A percentile compares a stretch with the other conserved stretches of the same genome.
Evolutionary conservation across 2,329 filamentous ascomycete genomes (phyloP).

Genomic region (Fusarium floridanum): DNA sequence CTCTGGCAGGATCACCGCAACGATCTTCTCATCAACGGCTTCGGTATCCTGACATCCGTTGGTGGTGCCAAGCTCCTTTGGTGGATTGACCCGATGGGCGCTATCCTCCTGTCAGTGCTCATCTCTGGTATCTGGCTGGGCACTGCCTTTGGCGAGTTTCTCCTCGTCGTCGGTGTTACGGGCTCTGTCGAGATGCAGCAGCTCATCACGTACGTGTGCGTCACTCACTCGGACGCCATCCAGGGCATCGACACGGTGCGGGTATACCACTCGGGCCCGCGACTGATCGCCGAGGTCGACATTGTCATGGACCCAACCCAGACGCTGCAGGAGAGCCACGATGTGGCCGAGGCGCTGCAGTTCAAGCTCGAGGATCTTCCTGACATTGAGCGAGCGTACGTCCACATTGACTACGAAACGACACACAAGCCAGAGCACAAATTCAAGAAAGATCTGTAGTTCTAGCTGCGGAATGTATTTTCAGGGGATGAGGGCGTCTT

Average conservation of each 20-base stretch:
- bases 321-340: constrained; percentile 84
- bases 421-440: constrained; percentile 90
- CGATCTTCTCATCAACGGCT: constrained; percentile 95
- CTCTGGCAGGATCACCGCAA: constrained; percentile 98
- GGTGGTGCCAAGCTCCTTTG: constrained; percentile 88
- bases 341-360: constrained; percentile 93
- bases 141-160: constrained; percentile 90
- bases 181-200: constrained; percentile 89
- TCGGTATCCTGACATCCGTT: constrained; percentile 91
- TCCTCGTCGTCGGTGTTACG: constrained; percentile 89
- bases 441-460: constrained; percentile 71
- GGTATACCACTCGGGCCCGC: constrained; percentile 89
- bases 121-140: constrained; percentile 86
- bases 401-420: constrained; percentile 98
- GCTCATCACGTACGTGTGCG: constrained; percentile 90
- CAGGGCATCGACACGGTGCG: constrained; percentile 93
- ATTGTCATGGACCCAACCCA: constrained; percentile 88
- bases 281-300: constrained; percentile 95
- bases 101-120: constrained; percentile 83
- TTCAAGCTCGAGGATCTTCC: constrained; percentile 93
- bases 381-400: constrained; percentile 92
- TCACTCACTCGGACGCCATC: constrained; percentile 89
- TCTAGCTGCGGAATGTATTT: constrained; percentile 18
- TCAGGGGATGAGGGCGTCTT: constrained; percentile 15
- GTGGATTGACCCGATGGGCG: constrained; percentile 96